Evolutionary conservation across 208 protist genomes (phyloP).

Genomic region (Wallacemonas collosoma): DNA sequence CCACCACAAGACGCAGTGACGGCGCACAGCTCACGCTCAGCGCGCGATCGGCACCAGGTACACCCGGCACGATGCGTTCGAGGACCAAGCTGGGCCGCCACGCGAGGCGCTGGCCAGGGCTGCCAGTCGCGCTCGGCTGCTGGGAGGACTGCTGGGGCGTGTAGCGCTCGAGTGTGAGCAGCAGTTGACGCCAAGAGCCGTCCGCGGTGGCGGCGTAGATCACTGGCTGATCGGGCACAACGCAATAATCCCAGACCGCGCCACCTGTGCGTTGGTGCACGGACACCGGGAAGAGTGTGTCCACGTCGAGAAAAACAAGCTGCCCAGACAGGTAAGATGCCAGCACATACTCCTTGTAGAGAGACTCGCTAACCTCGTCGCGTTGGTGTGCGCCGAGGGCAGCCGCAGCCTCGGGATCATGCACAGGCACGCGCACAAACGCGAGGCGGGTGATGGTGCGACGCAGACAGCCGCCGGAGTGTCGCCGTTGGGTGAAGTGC

Average conservation of each 20-base stretch:
- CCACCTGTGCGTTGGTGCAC: constrained; percentile 84
- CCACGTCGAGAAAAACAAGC: constrained; percentile 72
- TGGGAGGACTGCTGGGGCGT: constrained; percentile 3
- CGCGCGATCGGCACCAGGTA: constrained; percentile 81
- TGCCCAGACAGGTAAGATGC: constrained; percentile 82
- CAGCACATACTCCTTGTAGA: constrained; percentile 38
- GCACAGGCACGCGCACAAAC: constrained; percentile 38
- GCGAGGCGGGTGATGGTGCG: constrained; percentile 72
- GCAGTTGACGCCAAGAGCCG: constrained; percentile 56
- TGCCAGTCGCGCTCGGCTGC: not conserved
- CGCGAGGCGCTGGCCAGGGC: not conserved
- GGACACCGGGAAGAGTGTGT: constrained; percentile 68
- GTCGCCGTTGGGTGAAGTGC: constrained; percentile 75
- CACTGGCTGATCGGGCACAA: constrained; percentile 3
- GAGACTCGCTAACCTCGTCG: not conserved
- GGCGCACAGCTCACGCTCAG: constrained; percentile 55
- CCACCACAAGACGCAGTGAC: constrained; percentile 49
- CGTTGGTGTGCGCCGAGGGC: not conserved
- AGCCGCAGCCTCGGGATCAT: not conserved
- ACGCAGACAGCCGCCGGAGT: constrained; percentile 66
- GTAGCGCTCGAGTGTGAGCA: constrained; percentile 27
- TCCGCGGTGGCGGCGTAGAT: constrained; percentile 43
- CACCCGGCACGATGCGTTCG: constrained; percentile 69
- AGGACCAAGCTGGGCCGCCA: constrained; percentile 35
- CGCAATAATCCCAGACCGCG: constrained; percentile 74